Base-by-base conservation (phyloP, 2,329 filamentous ascomycete species). In the Pseudocercospora macadamiae region DNA sequence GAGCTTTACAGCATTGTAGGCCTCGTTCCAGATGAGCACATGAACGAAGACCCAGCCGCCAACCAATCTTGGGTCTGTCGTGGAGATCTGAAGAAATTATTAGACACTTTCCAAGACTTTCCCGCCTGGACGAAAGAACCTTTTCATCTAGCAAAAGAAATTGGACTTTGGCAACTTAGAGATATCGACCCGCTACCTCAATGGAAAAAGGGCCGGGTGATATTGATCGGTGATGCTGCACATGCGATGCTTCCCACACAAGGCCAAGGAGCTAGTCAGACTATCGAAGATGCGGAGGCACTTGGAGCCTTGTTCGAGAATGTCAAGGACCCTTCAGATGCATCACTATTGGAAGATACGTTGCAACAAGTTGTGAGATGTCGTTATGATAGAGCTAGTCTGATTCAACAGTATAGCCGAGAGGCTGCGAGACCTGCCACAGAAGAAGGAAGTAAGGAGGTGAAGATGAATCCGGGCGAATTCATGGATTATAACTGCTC, bases 101-200 rank as follows among this genome's bases (percentile, higher is more conserved):
- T 78, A 1, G 69, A 75, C n/a, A 74, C 73, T 0, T 81, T 74
- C 57, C 61, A 68, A 1, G 75, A 75, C 3, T 80, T 79, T 48
- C 78, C 78, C 0, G 52, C 60, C 0, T 80, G 79, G 78, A 66
- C 74, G 1, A 71, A 68, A 23, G 65, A 65, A 0, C 64, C 74
- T 7, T 72, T 80, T 12, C 60, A 56, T 25, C 60, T 66, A 3
- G 71, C 71, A 1, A 61, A 70, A 5, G 70, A 74, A 42, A 70
- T 80, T 1, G 75, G 73, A 1, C 66, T 81, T 0, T 82, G 78
- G 77, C 77, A 80, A 58, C 0, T 81, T 76, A 77, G 77, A 79
- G 61, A 81, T 59, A 61, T 77, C 23, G 77, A 79, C 49, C 74
- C 77, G 0, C 54, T 80, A n/a, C 56, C 63, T 2, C 73, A 64